Base-by-base conservation (phyloP, 2,329 filamentous ascomycete genomes). In the Pseudogymnoascus sp. region DNA sequence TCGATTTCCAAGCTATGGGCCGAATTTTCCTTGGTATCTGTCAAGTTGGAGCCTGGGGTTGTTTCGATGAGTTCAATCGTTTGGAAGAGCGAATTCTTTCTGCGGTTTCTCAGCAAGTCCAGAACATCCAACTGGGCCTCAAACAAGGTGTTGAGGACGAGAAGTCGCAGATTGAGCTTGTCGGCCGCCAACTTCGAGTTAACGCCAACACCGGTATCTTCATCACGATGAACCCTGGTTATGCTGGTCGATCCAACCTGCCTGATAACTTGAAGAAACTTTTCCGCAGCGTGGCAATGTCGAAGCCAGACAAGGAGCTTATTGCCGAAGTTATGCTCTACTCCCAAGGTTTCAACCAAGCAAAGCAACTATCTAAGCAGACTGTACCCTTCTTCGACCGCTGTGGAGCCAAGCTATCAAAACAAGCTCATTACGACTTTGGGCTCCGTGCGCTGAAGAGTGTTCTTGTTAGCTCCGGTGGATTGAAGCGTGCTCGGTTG, bases 261-360 rank as follows among this genome's bases (percentile, higher is more conserved):
- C 95, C 95, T 1, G 95, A 99, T 78, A 99, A 99, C 75, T 78
- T 99, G 79, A 99, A 99, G 86, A 99, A 99, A 78, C 82, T 99
- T 42, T 99, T 99, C 86, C 89, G 96, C 74, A 99, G 95, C 72
- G 93, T 99, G 61, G 95, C 95, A 66, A 99, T 99, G 95, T 99
- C 95, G 10, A 99, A 97, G 78, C 95, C 95, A 0, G 96, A 99
- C 81, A 99, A 99, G 77, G 96, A 99, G 76, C 89, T 99, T 64
- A 99, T 99, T 77, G 92, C 95, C 37, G 95, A 99, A 79, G 95
- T 99, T 71, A 99, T 99, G 96, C 86, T 99, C 37, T 99, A 97
- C 82, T 99, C 96, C 0, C 95, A 99, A 76, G 95, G 95, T 73
- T 99, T 99, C 82, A 96, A 91, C 71, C 91, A 96, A 75, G 95